Evolutionary conservation across 1,139 yeast genomes (phyloP), one percentile per base, ranked within the genome.

Genomic region (Suhomyces yuchorum): DNA sequence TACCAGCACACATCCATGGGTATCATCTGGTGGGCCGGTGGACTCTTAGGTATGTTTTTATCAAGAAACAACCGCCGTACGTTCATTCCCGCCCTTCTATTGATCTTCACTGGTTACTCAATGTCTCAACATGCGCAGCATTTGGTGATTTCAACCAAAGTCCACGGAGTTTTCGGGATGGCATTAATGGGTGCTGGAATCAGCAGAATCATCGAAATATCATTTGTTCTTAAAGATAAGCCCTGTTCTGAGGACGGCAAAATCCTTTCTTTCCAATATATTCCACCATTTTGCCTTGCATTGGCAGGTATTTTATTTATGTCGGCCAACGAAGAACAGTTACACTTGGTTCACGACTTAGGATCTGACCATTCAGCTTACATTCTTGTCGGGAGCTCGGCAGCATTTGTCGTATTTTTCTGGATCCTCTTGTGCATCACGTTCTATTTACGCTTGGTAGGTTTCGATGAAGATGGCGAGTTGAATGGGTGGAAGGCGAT

Each of bases 1-100:
- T 89, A 85, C 63, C 97, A 91, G 68, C 97, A 91, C 66, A 90
- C 98, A 0, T 81, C 96, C 23, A 90, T 92, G 96, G 98, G 98
- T 2, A 87, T 92, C 49, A 78, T 92, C 36, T 92, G 97, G 96
- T 91, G 97, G 95, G 82, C 90, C 48, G 96, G 96, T 43, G 98
- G 97, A 2, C 71, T 90, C 55, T 68, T 90, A 19, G 98, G 98
- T 0, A 75, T 92, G 57, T 87, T 80, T 66, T 69, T 91, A 44
- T 80, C 96, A 1, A 69, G 85, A 58, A 77, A 78, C 46, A 82
- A 86, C 63, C 71, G 70, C 48, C 77, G 98, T 54, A 80, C 87
- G 40, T 87, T 85, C 59, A 70, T 92, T 33, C 98, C 98, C 3
- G 85, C 96, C 0, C 58, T 90, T 37, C 80, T 93, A 43, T 78